phyloP scores from a whole-genome alignment of 805 yeast genomes.

The Ascoidea rubescens region DNA sequence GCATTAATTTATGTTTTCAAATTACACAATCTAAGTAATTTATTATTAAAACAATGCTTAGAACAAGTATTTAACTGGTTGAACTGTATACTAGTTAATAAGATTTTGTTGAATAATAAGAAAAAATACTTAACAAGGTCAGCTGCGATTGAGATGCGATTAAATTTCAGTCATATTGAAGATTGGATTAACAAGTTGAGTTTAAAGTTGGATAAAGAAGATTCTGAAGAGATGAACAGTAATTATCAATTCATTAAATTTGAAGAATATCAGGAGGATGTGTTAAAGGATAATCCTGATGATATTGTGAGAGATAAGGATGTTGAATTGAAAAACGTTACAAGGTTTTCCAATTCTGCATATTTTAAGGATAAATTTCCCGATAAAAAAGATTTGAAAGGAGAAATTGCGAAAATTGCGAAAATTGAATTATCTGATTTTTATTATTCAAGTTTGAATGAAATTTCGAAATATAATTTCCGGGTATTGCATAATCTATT shows the following conservation, averaged over 20 bases:
- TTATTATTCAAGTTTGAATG: constrained; percentile 5
- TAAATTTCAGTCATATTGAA: constrained; percentile 75
- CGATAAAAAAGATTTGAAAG: background rate
- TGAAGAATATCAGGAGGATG: constrained; percentile 1
- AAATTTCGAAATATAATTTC: constrained; percentile 6
- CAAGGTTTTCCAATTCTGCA: constrained; percentile 14
- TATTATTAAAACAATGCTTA: constrained; percentile 65
- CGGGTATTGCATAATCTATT: constrained; percentile 7
- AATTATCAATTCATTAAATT: constrained; percentile 4
- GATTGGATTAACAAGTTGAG: constrained; percentile 67
- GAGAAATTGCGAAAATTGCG: background rate
- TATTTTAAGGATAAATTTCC: background rate
- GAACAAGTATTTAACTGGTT: constrained; percentile 66
- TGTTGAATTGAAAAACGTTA: constrained; percentile 15
- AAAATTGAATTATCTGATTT: constrained; percentile 4
- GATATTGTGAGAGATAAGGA: constrained; percentile 13
- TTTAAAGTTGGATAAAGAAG: constrained; percentile 11
- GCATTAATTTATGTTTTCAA: constrained; percentile 79
- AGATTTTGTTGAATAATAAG: constrained; percentile 42
- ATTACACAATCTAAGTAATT: constrained; percentile 65
- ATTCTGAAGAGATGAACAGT: constrained; percentile 4
- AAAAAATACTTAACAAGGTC: constrained; percentile 60
- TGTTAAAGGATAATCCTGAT: constrained; percentile 18
- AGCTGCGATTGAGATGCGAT: constrained; percentile 78
- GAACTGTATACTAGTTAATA: constrained; percentile 59